A percentile compares a stretch with the other conserved stretches of the same genome.
Conservation (phyloP, 805 yeast species). For the Candida golubevii region DNA sequence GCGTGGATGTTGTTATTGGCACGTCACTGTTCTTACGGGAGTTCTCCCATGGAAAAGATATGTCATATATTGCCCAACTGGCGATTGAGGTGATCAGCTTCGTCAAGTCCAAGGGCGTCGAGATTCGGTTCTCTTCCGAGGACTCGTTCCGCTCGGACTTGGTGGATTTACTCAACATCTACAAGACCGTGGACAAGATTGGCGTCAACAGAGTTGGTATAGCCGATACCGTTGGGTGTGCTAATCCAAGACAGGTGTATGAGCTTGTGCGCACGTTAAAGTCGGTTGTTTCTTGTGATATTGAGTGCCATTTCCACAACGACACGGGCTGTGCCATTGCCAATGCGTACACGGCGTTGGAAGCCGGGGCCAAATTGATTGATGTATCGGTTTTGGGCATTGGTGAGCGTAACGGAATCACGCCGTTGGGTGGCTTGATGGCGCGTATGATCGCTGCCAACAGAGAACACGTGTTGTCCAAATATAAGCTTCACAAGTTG, state of each 20-base stretch:
- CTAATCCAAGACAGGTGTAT: slow-evolving; percentile 98
- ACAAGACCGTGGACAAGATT: slow-evolving; percentile 92
- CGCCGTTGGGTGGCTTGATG: slow-evolving; percentile 97
- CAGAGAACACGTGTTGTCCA: slow-evolving; percentile 89
- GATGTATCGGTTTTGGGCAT: slow-evolving; percentile 96
- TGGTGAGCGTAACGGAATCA: slow-evolving; percentile 98
- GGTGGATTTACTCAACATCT: slow-evolving; percentile 90
- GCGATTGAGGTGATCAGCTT: slow-evolving; percentile 97
- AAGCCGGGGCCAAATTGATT: slow-evolving; percentile 93
- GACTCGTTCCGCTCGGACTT: slow-evolving; percentile 96
- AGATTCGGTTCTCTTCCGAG: slow-evolving; percentile 94
- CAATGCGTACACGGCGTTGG: slow-evolving; percentile 95
- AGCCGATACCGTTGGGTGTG: slow-evolving; percentile 99
- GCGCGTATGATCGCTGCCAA: slow-evolving; percentile 99
- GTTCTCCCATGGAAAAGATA: slow-evolving; percentile 96
- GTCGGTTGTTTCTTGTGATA: slow-evolving; percentile 92
- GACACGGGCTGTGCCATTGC: slow-evolving; percentile 99
- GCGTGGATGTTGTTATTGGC: slow-evolving; percentile 97
- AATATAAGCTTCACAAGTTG: slow-evolving; percentile 91
- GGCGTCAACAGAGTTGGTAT: slow-evolving; percentile 99
- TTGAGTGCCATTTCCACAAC: slow-evolving; percentile 98
- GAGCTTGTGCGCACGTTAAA: slow-evolving; percentile 91
- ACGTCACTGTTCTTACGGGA: slow-evolving; percentile 93
- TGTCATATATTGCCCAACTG: slow-evolving; percentile 93
- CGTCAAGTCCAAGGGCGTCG: slow-evolving; percentile 94